Conservation (phyloP, 352 stramenopile genomes). For the Phytophthora podocarpi region DNA sequence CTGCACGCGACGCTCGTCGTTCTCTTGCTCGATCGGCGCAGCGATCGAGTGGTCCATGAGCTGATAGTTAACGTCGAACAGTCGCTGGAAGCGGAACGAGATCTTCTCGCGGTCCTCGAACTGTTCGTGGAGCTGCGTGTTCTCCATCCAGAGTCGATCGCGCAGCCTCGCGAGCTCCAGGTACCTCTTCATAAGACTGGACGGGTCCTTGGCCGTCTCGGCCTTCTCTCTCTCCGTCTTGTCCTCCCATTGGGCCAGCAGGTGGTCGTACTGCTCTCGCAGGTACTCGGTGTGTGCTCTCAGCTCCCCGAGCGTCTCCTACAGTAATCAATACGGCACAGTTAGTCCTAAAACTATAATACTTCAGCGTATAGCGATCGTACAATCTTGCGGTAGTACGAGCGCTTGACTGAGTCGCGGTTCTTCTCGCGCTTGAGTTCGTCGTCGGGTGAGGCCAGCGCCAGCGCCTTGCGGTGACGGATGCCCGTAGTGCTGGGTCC, state of each 20-base stretch:
- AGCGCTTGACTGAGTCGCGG: slow-evolving; percentile 57
- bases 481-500: slow-evolving; percentile 24
- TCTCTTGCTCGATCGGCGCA: slow-evolving; percentile 28
- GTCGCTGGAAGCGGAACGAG: slow-evolving; percentile 53
- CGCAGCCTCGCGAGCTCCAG: slow-evolving; percentile 49
- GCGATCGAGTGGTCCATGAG: slow-evolving; percentile 62
- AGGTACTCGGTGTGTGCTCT: slow-evolving; percentile 49
- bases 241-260: slow-evolving; percentile 50
- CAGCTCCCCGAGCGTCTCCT: slow-evolving; percentile 57
- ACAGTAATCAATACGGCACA: not conserved
- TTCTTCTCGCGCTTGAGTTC: slow-evolving; percentile 64
- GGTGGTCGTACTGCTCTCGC: slow-evolving; percentile 51
- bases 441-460: slow-evolving; percentile 27
- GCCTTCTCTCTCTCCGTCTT: slow-evolving; percentile 39
- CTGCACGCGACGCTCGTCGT: slow-evolving; percentile 39
- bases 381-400: slow-evolving; percentile 62
- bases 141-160: slow-evolving; percentile 59
- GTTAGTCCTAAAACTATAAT: not conserved
- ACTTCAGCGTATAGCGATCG: too few relatives aligned
- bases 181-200: slow-evolving; percentile 52
- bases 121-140: slow-evolving; percentile 54
- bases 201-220: slow-evolving; percentile 36
- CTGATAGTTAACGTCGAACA: slow-evolving; percentile 66
- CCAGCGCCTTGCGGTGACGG: slow-evolving; percentile 37
- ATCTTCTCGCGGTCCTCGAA: slow-evolving; percentile 64